phyloP scores from a whole-genome alignment of 2,329 filamentous ascomycete species.

The Mollisiaceae sp. region DNA sequence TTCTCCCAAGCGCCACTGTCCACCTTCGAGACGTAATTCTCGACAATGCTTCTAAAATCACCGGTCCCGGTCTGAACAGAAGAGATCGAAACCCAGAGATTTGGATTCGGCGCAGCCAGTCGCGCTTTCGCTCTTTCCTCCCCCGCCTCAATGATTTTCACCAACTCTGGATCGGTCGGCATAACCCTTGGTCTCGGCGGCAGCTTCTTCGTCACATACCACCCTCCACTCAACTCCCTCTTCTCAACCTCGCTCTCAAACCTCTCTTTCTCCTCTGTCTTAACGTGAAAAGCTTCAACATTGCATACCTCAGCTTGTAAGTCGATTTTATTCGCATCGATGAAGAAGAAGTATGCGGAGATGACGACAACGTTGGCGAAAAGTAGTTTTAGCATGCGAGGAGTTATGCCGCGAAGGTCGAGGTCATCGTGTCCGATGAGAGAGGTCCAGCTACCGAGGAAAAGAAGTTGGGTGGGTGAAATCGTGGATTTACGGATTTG shows the following conservation, averaged over 20 bases:
- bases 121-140: constrained; percentile 3
- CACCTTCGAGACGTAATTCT: background rate
- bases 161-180: constrained; percentile 4
- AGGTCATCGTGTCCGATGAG: background rate
- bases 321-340: background rate
- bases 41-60: background rate
- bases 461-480: constrained; percentile 4
- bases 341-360: background rate
- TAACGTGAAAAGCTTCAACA: background rate
- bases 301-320: background rate
- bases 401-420: background rate
- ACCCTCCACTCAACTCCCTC: background rate
- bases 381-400: background rate
- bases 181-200: background rate
- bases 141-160: background rate
- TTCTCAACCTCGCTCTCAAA: constrained; percentile 4
- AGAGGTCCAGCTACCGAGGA: background rate
- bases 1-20: constrained; percentile 9
- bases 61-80: background rate
- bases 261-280: background rate
- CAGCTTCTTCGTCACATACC: constrained; percentile 1
- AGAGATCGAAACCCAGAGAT: constrained; percentile 9
- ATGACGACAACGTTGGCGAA: background rate
- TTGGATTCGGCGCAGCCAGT: background rate
- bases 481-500: constrained; percentile 2